A percentile compares a stretch with the other conserved stretches of the same genome.
Conservation (phyloP, 2,329 filamentous ascomycete species). For the Ilyonectria robusta region DNA sequence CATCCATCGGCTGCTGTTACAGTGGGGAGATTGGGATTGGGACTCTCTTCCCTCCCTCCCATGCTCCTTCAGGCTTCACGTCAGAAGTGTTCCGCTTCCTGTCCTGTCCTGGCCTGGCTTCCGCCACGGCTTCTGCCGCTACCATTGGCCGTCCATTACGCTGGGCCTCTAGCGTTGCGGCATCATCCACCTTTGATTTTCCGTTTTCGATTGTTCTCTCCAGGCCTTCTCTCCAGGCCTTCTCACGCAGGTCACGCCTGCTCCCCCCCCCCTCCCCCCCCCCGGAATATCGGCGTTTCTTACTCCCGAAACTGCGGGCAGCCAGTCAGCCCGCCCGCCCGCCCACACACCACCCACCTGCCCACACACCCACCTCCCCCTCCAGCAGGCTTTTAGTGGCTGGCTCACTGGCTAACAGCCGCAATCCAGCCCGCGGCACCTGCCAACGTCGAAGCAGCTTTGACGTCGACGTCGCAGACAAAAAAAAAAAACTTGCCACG, state of each 20-base stretch:
- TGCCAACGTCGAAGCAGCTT: slow-evolving; percentile 40
- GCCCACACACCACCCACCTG: slow-evolving; percentile 18
- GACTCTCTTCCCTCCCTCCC: slow-evolving; percentile 2
- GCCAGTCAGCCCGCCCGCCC: slow-evolving; percentile 27
- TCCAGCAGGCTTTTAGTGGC: slow-evolving; percentile 37
- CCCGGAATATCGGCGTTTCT: slow-evolving; percentile 41
- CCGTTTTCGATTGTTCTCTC: slow-evolving; percentile 4
- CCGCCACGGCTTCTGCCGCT: background rate
- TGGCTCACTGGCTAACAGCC: slow-evolving; percentile 41
- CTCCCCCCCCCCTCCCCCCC: background rate
- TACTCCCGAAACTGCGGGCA: slow-evolving; percentile 34
- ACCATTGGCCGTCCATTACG: slow-evolving; percentile 32
- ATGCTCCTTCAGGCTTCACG: background rate
- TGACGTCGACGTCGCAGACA: slow-evolving; percentile 43
- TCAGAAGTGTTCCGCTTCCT: slow-evolving; percentile 9
- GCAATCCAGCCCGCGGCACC: slow-evolving; percentile 35
- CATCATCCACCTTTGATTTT: slow-evolving; percentile 12
- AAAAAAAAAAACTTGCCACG: slow-evolving; percentile 36
- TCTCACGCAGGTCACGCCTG: background rate
- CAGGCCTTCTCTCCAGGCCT: too few relatives aligned
- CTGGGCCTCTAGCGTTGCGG: slow-evolving; percentile 1
- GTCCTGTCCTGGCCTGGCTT: background rate
- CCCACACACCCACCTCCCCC: slow-evolving; percentile 15
- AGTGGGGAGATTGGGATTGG: background rate
- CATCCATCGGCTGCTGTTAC: background rate